Conservation (phyloP, 1,284 basidiomycete genomes). For the Crepidotus sp. region DNA sequence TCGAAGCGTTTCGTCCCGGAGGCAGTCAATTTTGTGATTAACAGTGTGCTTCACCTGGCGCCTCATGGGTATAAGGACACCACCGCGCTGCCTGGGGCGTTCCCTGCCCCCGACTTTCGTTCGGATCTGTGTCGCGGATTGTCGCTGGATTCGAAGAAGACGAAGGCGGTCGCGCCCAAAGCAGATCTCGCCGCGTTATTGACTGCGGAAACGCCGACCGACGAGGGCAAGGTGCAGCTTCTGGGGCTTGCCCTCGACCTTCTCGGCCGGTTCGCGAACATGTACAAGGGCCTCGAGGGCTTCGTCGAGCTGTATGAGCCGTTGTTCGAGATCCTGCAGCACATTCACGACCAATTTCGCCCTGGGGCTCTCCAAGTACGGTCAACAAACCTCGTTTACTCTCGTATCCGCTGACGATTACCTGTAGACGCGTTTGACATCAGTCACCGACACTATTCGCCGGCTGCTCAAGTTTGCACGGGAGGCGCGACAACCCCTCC, state of each 20-base stretch:
- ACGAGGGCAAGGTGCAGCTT: slow-evolving; percentile 62
- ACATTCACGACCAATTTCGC: slow-evolving; percentile 41
- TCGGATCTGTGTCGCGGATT: slow-evolving; percentile 37
- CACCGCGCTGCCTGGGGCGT: slow-evolving; percentile 49
- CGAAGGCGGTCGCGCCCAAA: slow-evolving; percentile 30
- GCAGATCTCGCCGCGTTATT: slow-evolving; percentile 43
- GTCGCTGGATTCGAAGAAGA: slow-evolving; percentile 33
- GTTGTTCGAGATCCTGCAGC: slow-evolving; percentile 48
- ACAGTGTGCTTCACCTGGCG: slow-evolving; percentile 63
- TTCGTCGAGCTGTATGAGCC: slow-evolving; percentile 83
- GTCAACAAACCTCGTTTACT: slow-evolving; percentile 4
- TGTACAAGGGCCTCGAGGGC: slow-evolving; percentile 71
- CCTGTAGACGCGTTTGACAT: slow-evolving; percentile 36
- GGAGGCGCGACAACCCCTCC: slow-evolving; percentile 70
- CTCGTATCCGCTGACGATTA: slow-evolving; percentile 15
- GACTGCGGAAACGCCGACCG: slow-evolving; percentile 29
- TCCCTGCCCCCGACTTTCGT: slow-evolving; percentile 68
- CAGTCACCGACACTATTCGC: slow-evolving; percentile 36
- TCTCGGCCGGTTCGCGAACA: slow-evolving; percentile 56
- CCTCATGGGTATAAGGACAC: slow-evolving; percentile 47
- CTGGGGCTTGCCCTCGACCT: slow-evolving; percentile 57
- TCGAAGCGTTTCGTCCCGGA: slow-evolving; percentile 90
- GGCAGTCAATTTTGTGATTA: slow-evolving; percentile 75
- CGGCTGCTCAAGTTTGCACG: slow-evolving; percentile 69
- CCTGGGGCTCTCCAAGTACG: slow-evolving; percentile 50